Evolutionary conservation across 176 grass and related monocot species (phyloP).

Genomic region (Coix lacrymajobi): DNA sequence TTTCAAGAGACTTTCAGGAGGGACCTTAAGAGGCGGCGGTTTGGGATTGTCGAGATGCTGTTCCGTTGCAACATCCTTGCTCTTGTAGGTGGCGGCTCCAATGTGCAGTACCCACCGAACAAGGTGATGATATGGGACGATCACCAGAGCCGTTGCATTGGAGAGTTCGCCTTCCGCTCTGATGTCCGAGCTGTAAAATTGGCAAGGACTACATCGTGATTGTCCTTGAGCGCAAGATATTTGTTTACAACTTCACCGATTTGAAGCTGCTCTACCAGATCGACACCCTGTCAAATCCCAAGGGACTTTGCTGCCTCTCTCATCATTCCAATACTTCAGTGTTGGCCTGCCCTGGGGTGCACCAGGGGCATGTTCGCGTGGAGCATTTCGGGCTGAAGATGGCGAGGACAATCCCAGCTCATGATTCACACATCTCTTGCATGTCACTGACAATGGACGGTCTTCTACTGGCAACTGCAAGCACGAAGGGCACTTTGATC

Average conservation of each 20-base stretch:
- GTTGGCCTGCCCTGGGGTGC: constrained; percentile 76
- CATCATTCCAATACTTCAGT: constrained; percentile 80
- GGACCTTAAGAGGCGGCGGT: constrained; percentile 75
- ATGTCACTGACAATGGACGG: constrained; percentile 90
- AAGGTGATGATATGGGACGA: constrained; percentile 98
- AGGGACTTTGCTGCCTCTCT: constrained; percentile 89
- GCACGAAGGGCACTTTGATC: constrained; percentile 86
- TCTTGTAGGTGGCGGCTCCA: constrained; percentile 73
- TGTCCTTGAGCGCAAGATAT: constrained; percentile 90
- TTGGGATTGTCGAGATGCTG: constrained; percentile 86
- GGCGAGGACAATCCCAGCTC: constrained; percentile 71
- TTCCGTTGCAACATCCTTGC: constrained; percentile 93
- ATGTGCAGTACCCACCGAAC: constrained; percentile 66
- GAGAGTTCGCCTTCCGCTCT: constrained; percentile 80
- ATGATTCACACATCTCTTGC: constrained; percentile 90
- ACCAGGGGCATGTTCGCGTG: constrained; percentile 64
- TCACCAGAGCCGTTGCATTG: constrained; percentile 79
- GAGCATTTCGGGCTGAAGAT: constrained; percentile 94
- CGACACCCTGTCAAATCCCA: constrained; percentile 69
- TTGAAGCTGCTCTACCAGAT: constrained; percentile 92
- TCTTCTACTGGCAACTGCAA: constrained; percentile 79
- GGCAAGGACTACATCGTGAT: constrained; percentile 69
- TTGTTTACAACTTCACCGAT: constrained; percentile 73
- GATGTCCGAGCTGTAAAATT: constrained; percentile 63
- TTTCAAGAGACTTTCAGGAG: constrained; percentile 94